Conservation (phyloP, 768 basidiomycete species). For the Podaxis sp. region DNA sequence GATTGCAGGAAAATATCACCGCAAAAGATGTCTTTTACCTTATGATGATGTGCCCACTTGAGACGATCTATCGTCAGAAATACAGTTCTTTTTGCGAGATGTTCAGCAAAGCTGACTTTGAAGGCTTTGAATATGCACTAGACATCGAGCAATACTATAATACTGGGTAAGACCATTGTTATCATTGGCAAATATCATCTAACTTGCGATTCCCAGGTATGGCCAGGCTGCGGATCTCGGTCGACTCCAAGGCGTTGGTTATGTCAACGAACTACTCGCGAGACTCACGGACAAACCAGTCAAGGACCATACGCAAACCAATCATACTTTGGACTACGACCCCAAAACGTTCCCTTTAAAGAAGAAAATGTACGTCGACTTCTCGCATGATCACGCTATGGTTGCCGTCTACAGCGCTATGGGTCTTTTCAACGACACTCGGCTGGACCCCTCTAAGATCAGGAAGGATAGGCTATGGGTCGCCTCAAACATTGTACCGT, state of each 20-base stretch:
- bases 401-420: constrained; percentile 68
- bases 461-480: constrained; percentile 48
- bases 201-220: constrained; percentile 41
- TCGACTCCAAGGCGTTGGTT: constrained; percentile 81
- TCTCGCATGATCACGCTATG: constrained; percentile 87
- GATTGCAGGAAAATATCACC: constrained; percentile 36
- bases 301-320: constrained; percentile 71
- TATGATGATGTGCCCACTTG: constrained; percentile 79
- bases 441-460: constrained; percentile 32
- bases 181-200: neutral
- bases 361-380: constrained; percentile 70
- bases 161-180: constrained; percentile 52
- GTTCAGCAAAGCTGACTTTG: constrained; percentile 67
- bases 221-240: constrained; percentile 59
- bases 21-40: constrained; percentile 56
- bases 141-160: constrained; percentile 80
- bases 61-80: constrained; percentile 52
- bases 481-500: constrained; percentile 65
- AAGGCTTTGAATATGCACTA: constrained; percentile 62
- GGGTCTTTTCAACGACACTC: constrained; percentile 47
- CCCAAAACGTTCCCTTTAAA: constrained; percentile 71
- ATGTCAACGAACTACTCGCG: constrained; percentile 83
- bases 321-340: constrained; percentile 64
- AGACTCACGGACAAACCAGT: constrained; percentile 68
- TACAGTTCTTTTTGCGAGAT: constrained; percentile 70